These are phyloP conservation scores for Kondoa malvinella DNA, from an alignment of 768 basidiomycete genomes.

Conservation along the genomic window DNA sequence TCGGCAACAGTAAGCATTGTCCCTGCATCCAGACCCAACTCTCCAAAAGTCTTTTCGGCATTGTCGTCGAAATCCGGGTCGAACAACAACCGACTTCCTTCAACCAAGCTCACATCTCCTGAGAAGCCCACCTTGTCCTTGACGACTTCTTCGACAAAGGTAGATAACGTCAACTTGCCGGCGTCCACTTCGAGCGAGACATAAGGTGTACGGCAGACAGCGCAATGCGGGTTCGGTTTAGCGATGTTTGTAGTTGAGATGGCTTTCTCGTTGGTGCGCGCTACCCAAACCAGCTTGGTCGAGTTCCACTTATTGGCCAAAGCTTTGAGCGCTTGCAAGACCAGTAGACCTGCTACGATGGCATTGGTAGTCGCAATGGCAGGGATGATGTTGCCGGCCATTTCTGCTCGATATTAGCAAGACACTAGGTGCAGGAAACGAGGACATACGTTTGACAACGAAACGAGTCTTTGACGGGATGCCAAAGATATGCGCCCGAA, in stretches of 20 bases:
- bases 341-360: slow-evolving; percentile 84
- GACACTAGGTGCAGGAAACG: not conserved
- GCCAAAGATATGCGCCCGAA: slow-evolving; percentile 75
- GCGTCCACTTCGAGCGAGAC: slow-evolving; percentile 57
- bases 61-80: slow-evolving; percentile 95
- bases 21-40: slow-evolving; percentile 59
- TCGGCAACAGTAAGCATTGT: slow-evolving; percentile 79
- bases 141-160: slow-evolving; percentile 53
- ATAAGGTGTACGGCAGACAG: slow-evolving; percentile 75
- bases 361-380: slow-evolving; percentile 99
- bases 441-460: slow-evolving; percentile 71
- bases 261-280: slow-evolving; percentile 61
- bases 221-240: slow-evolving; percentile 58
- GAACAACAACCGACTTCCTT: slow-evolving; percentile 67
- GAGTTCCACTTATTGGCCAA: slow-evolving; percentile 45
- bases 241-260: slow-evolving; percentile 52
- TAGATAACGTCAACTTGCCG: slow-evolving; percentile 47
- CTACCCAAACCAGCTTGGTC: slow-evolving; percentile 45
- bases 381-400: slow-evolving; percentile 99
- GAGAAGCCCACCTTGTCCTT: slow-evolving; percentile 30
- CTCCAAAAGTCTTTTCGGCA: slow-evolving; percentile 56
- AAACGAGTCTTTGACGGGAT: slow-evolving; percentile 80
- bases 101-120: slow-evolving; percentile 58
- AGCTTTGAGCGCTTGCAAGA: slow-evolving; percentile 75
- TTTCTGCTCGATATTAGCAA: slow-evolving; percentile 42